Evolutionary conservation across 192 early-diverging fungal genomes (phyloP).

Genomic region (Coemansia sp.): DNA sequence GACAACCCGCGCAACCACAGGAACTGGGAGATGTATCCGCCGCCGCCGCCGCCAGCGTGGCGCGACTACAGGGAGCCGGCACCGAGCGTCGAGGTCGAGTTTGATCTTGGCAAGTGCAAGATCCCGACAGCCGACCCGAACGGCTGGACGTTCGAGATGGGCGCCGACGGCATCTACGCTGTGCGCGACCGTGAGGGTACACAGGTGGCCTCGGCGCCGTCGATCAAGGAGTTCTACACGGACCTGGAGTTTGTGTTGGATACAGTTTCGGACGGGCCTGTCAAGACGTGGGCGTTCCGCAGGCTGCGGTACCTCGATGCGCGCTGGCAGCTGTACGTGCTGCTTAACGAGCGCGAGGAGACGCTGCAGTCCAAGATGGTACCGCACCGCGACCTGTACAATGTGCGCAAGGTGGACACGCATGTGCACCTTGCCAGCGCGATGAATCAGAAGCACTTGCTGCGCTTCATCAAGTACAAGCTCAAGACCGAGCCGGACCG

Average conservation of each 20-base stretch:
- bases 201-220: slow-evolving; percentile 60
- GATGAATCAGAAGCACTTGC: slow-evolving; percentile 96
- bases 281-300: slow-evolving; percentile 89
- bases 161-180: slow-evolving; percentile 63
- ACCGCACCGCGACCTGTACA: slow-evolving; percentile 95
- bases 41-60: slow-evolving; percentile 76
- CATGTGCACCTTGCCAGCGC: slow-evolving; percentile 92
- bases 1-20: slow-evolving; percentile 83
- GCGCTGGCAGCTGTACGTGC: slow-evolving; percentile 89
- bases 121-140: slow-evolving; percentile 10
- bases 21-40: slow-evolving; percentile 84
- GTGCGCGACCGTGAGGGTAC: slow-evolving; percentile 35
- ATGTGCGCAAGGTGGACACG: slow-evolving; percentile 96
- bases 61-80: slow-evolving; percentile 44
- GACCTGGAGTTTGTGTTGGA: slow-evolving; percentile 80
- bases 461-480: slow-evolving; percentile 94
- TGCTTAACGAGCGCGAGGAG: slow-evolving; percentile 94
- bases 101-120: slow-evolving; percentile 16
- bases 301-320: slow-evolving; percentile 86
- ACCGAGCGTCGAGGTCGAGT: slow-evolving; percentile 10
- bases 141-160: slow-evolving; percentile 53
- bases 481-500: slow-evolving; percentile 74
- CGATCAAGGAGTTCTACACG: slow-evolving; percentile 78
- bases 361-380: slow-evolving; percentile 88
- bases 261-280: slow-evolving; percentile 81